These are phyloP conservation scores for Cryptosporidium canis DNA, from an alignment of 169 alveolate species.

Conservation along the genomic window DNA sequence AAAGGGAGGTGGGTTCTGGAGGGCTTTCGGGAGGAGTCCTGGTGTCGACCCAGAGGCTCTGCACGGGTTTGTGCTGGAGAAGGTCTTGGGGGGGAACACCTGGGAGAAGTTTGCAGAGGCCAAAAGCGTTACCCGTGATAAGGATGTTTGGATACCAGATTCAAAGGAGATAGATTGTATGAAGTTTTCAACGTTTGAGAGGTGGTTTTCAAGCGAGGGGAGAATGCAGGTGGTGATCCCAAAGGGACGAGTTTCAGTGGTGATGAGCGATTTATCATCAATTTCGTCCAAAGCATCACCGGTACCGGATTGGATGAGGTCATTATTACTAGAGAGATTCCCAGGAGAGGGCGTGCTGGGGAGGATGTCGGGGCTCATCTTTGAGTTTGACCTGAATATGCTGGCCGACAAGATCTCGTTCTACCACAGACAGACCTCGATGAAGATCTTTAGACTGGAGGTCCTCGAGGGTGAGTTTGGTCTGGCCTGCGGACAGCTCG, in stretches of 20 bases:
- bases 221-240: constrained; percentile 26
- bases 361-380: not conserved
- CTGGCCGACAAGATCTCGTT: constrained; percentile 43
- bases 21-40: not conserved
- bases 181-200: constrained; percentile 18
- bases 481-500: not conserved
- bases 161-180: not conserved
- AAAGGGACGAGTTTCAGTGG: not conserved
- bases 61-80: not conserved
- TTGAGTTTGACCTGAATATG: constrained; percentile 12
- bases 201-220: constrained; percentile 59
- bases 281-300: constrained; percentile 1
- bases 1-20: constrained; percentile 8
- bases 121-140: not conserved
- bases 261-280: not conserved
- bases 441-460: not conserved
- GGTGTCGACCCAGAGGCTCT: not conserved
- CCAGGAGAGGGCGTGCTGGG: constrained; percentile 5
- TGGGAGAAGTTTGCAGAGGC: not conserved
- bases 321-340: not conserved
- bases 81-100: not conserved
- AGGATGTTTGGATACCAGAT: not conserved
- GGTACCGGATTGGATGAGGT: constrained; percentile 64
- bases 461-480: constrained; percentile 16
- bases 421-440: constrained; percentile 13